Base-by-base conservation (phyloP, 805 yeast species). In the Candida saitoana region DNA sequence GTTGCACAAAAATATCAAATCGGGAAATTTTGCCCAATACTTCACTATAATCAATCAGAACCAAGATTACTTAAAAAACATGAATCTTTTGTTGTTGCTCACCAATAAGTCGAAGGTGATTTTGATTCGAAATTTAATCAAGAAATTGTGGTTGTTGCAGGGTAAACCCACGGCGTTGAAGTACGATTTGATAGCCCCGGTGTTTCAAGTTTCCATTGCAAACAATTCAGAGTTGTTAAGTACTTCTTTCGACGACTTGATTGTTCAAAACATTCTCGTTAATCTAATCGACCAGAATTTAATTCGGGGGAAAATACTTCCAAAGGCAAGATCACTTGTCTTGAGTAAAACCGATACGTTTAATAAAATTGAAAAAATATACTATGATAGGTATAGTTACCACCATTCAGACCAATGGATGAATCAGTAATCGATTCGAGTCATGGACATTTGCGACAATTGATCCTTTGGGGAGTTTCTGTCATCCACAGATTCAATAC, bases 281-380 rank as follows among this genome's bases (percentile, higher is more conserved):
- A 59, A 76, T 2, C 50, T 80, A n/a, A 71, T 77, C 32, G 82
- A 77, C 46, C 76, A 75, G 43, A 76, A 74, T 42, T 53, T 78
- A 14, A 49, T 80, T 27, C 76, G 71, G 46, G 84, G 81, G 0
- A 79, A 79, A 44, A 51, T 77, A 0, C 62, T 69, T 27, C 65
- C 77, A 1, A 56, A 69, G 27, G 54, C 64, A 7, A 59, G 69
- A 32, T 58, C 63, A 3, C 62, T 71, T 2, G 62, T 76, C 0
- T 53, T 75, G 7, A 68, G 76, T 20, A 73, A 67, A 40, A 56
- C 60, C 7, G 65, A 64, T 17, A 72, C 73, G 2, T 76, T 76
- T 48, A 74, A 79, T 1, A 40, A 51, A 5, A 51, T 59, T 2
- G 57, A 49, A 32, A 38, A 43, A 15, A 59, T 61, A 12, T 55